Evolutionary conservation across 495 filamentous ascomycete genomes (phyloP).

Genomic region (Tuber indicum): DNA sequence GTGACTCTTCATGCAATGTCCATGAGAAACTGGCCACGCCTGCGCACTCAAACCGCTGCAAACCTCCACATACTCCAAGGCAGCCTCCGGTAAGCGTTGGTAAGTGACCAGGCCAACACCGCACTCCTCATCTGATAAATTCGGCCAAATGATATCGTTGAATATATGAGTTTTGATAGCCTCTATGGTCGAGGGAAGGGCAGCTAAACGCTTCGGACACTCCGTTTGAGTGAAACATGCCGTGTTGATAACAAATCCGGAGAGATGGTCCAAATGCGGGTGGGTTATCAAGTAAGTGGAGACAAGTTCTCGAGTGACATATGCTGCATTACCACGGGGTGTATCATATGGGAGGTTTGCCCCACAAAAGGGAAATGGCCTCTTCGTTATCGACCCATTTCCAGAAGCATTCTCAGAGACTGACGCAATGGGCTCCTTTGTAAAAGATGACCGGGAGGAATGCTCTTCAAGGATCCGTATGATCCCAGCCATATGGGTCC

Average conservation of each 20-base stretch:
- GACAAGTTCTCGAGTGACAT: slow-evolving; percentile 69
- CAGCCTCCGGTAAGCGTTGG: slow-evolving; percentile 79
- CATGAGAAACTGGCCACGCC: slow-evolving; percentile 75
- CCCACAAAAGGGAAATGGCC: slow-evolving; percentile 65
- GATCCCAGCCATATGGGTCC: slow-evolving; percentile 80
- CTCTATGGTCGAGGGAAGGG: slow-evolving; percentile 72
- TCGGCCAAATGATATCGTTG: slow-evolving; percentile 97
- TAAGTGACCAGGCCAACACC: slow-evolving; percentile 90
- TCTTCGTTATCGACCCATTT: slow-evolving; percentile 20
- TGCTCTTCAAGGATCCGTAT: slow-evolving; percentile 59
- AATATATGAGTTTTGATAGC: slow-evolving; percentile 92
- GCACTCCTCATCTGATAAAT: slow-evolving; percentile 90
- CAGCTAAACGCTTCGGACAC: slow-evolving; percentile 72
- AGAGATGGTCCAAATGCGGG: slow-evolving; percentile 87
- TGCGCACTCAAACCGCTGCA: slow-evolving; percentile 74
- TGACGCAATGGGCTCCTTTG: slow-evolving; percentile 14
- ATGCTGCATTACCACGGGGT: slow-evolving; percentile 66
- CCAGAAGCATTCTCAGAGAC: slow-evolving; percentile 15
- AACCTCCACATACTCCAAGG: slow-evolving; percentile 81
- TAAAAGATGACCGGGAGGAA: slow-evolving; percentile 39
- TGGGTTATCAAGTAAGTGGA: slow-evolving; percentile 89
- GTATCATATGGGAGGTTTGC: slow-evolving; percentile 57
- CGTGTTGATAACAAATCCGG: slow-evolving; percentile 86
- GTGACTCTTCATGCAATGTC: slow-evolving; percentile 71
- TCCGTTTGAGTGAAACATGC: slow-evolving; percentile 63